These are phyloP conservation scores for Fusarium dlaminii DNA, from an alignment of 2,329 filamentous ascomycete genomes.

Conservation along the genomic window DNA sequence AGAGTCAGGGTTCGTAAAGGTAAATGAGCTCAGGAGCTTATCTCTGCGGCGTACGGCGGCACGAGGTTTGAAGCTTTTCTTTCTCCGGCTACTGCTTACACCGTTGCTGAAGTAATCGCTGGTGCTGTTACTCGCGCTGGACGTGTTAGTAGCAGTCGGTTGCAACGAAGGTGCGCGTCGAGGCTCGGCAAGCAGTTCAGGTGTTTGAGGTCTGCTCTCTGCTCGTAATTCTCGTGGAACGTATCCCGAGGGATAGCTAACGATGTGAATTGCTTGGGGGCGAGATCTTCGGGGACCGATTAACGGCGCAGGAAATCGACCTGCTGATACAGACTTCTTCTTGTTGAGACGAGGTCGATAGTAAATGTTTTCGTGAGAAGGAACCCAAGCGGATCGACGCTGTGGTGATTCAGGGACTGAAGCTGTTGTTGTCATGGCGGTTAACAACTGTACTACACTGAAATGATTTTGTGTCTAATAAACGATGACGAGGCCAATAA, in stretches of 20 bases:
- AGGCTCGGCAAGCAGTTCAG: slow-evolving; percentile 13
- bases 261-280: slow-evolving; percentile 55
- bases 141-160: slow-evolving; percentile 18
- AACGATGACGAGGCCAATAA: slow-evolving; percentile 36
- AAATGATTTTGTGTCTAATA: not conserved
- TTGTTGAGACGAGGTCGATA: slow-evolving; percentile 41
- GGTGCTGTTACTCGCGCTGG: slow-evolving; percentile 2
- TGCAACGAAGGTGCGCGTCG: slow-evolving; percentile 36
- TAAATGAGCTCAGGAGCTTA: slow-evolving; percentile 26
- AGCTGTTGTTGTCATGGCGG: slow-evolving; percentile 36
- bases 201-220: slow-evolving; percentile 29
- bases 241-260: slow-evolving; percentile 55
- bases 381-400: slow-evolving; percentile 40
- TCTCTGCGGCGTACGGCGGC: slow-evolving; percentile 18
- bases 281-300: slow-evolving; percentile 52
- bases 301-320: slow-evolving; percentile 49
- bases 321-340: slow-evolving; percentile 32
- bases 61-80: slow-evolving; percentile 16
- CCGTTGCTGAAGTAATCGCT: not conserved
- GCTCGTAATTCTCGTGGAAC: slow-evolving; percentile 56
- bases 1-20: slow-evolving; percentile 12
- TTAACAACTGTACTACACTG: slow-evolving; percentile 27
- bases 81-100: slow-evolving; percentile 40
- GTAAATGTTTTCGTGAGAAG: slow-evolving; percentile 41
- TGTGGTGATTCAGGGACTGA: slow-evolving; percentile 25